Evolutionary conservation across 192 early-diverging fungal genomes (phyloP), one percentile per base, ranked within the genome.

Genomic region (Entomortierella lignicola): DNA sequence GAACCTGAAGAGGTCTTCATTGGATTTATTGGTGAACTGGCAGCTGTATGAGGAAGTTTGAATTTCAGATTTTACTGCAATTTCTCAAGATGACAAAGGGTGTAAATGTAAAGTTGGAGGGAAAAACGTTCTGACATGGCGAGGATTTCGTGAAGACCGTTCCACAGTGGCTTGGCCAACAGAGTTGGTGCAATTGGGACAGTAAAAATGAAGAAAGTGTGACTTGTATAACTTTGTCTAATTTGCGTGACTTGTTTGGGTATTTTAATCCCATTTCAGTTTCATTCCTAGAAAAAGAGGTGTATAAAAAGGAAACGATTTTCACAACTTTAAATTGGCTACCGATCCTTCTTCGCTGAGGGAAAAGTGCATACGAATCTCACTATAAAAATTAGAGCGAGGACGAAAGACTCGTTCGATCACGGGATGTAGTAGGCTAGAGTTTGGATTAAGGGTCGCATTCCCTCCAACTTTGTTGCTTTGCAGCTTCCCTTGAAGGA

Each of bases 341-440:
- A 77, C 73, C 73, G 60, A 77, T 77, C 73, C 73, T 59, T 74
- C 72, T 55, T 77, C 66, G 75, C 75, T 79, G 62, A 64, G 67
- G 75, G 75, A 79, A 69, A 79, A 69, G 75, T 64, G 75, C 75
- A 79, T 79, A 79, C 75, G 75, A 79, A 79, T 79, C 75, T 79
- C 75, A 79, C 67, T 50, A 61, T 34, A 20, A 47, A 60, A 69
- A 41, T 52, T 37, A 25, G 48, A 41, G 57, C 63, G 55, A 44
- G 44, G 34, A 66, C 67, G 75, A 69, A 70, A 79, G 75, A 54
- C 54, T 54, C 54, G 60, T 48, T 53, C 34, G 26, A 12, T 8
- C 39, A 4, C 34, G 17, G 13, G n/a, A 39, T n/a, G 60, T 47
- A 41, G 12, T 20, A 34, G 57, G 47, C 30, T 2, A 67, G 44